These are phyloP conservation scores for Cordyceps militaris DNA, from an alignment of 2,329 filamentous ascomycete species.

Conservation along the genomic window DNA sequence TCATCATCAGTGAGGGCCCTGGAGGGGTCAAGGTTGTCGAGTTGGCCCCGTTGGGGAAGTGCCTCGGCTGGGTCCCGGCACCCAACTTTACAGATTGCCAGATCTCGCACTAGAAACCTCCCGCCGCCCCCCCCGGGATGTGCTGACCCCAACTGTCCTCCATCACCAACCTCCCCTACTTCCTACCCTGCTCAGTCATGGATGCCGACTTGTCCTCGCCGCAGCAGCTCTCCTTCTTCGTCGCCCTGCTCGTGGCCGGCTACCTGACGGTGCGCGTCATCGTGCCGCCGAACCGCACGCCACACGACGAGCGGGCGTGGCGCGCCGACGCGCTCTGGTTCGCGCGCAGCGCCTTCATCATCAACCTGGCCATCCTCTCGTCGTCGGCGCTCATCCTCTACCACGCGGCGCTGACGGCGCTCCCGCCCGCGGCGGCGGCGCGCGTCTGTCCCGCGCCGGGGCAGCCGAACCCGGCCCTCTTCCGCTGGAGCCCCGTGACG, in stretches of 20 bases:
- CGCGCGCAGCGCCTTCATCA: background rate
- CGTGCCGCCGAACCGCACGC: constrained; percentile 5
- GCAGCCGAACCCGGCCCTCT: background rate
- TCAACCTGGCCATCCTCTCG: background rate
- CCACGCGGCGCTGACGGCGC: background rate
- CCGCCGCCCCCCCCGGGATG: background rate
- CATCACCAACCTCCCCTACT: background rate
- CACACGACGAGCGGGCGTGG: background rate
- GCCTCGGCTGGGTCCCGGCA: background rate
- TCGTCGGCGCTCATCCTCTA: background rate
- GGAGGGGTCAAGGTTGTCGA: background rate
- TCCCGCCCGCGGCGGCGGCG: background rate
- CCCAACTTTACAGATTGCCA: background rate
- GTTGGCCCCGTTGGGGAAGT: background rate
- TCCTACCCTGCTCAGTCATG: background rate
- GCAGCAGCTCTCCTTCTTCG: background rate
- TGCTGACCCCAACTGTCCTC: background rate
- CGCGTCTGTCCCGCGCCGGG: background rate
- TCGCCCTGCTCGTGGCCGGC: background rate
- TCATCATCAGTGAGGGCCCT: too few species aligned
- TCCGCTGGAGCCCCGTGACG: background rate
- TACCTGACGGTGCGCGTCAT: constrained; percentile 1
- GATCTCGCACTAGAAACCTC: background rate
- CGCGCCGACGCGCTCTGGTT: background rate
- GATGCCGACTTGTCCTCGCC: background rate